phyloP scores from a whole-genome alignment of 495 filamentous ascomycete genomes.

The Tuber melanosporum region DNA sequence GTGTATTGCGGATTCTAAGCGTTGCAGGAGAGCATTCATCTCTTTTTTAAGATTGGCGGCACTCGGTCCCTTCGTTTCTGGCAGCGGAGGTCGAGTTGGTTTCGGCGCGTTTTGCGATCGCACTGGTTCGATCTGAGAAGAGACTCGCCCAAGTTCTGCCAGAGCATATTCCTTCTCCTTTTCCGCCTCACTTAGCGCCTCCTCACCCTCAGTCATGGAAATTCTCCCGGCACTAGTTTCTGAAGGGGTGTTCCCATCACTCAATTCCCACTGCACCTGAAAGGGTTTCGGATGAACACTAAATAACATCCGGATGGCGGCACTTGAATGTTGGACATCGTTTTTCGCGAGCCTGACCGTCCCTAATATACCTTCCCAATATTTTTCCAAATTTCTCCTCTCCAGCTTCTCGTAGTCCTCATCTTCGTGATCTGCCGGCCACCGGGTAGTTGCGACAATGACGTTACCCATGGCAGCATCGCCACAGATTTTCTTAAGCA shows the following conservation, averaged over 20 bases:
- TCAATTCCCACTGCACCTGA: background rate
- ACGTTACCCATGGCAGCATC: slow-evolving; percentile 17
- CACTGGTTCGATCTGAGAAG: background rate
- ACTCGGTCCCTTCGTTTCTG: background rate
- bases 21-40: background rate
- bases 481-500: slow-evolving; percentile 18
- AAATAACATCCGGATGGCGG: background rate
- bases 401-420: background rate
- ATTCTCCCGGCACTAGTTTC: background rate
- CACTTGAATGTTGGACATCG: background rate
- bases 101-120: background rate
- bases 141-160: background rate
- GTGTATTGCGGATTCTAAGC: background rate
- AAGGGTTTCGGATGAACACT: background rate
- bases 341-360: background rate
- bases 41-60: background rate
- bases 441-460: slow-evolving; percentile 10
- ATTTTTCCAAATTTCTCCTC: background rate
- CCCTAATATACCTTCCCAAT: background rate
- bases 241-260: background rate
- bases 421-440: background rate
- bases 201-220: background rate
- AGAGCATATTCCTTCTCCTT: background rate
- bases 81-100: background rate
- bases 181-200: background rate